These are phyloP conservation scores for Gracilaria gracilis DNA, from an alignment of 23 red algal genomes.

Conservation along the genomic window DNA sequence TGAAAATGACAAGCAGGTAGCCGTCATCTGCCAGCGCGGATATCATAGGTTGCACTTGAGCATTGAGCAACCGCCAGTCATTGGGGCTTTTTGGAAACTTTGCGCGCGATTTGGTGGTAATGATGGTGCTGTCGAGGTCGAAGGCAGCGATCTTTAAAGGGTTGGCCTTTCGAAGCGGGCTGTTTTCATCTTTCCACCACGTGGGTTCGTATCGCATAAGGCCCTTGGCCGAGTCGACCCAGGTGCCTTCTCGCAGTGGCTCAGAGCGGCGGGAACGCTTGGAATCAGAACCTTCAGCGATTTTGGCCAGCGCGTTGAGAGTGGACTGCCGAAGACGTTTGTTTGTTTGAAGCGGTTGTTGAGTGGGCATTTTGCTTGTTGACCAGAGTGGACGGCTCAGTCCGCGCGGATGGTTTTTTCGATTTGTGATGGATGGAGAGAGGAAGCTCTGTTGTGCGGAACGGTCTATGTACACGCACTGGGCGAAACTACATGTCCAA, in stretches of 20 bases:
- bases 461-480: background rate
- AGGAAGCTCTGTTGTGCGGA: background rate
- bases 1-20: conserved; percentile 70
- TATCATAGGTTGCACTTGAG: conserved; percentile 33
- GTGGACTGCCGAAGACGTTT: conserved; percentile 60
- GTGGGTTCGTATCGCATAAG: conserved; percentile 51
- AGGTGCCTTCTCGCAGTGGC: background rate
- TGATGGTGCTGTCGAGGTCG: conserved; percentile 79
- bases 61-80: conserved; percentile 40
- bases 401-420: background rate
- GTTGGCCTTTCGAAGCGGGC: background rate
- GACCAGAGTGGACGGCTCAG: background rate
- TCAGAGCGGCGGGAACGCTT: conserved; percentile 20
- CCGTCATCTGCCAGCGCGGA: conserved; percentile 35
- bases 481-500: too few species aligned
- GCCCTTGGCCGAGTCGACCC: conserved; percentile 17
- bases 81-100: conserved; percentile 70
- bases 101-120: conserved; percentile 53
- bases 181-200: conserved; percentile 21
- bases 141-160: conserved; percentile 67
- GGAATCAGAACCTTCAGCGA: conserved; percentile 27
- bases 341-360: conserved; percentile 34
- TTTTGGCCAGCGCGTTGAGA: conserved; percentile 1
- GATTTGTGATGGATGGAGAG: background rate
- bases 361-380: conserved; percentile 33